These are phyloP conservation scores for Fusarium tricinctum DNA, from an alignment of 2,329 filamentous ascomycete species.

Conservation along the genomic window DNA sequence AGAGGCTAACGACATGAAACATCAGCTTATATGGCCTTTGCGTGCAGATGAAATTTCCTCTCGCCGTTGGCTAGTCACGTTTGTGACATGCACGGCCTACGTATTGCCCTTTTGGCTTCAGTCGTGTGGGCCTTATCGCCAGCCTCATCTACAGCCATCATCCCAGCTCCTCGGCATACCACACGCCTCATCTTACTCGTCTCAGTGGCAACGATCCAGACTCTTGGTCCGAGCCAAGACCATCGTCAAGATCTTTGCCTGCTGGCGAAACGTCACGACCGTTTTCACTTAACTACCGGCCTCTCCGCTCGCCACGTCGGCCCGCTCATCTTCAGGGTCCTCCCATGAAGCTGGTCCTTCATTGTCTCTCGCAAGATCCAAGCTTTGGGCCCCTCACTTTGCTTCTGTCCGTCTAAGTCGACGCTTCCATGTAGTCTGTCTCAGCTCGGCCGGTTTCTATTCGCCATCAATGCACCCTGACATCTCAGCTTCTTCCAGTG, in stretches of 20 bases:
- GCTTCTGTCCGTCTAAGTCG: slow-evolving; percentile 26
- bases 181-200: slow-evolving; percentile 30
- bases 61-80: slow-evolving; percentile 3
- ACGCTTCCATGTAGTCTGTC: slow-evolving; percentile 24
- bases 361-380: slow-evolving; percentile 37
- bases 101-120: slow-evolving; percentile 28
- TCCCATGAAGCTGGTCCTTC: slow-evolving; percentile 44
- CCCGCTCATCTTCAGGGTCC: slow-evolving; percentile 42
- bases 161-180: slow-evolving; percentile 35
- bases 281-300: slow-evolving; percentile 32
- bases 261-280: slow-evolving; percentile 41
- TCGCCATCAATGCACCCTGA: slow-evolving; percentile 18
- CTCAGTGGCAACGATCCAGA: slow-evolving; percentile 44
- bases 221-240: slow-evolving; percentile 16
- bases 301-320: slow-evolving; percentile 43
- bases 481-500: slow-evolving; percentile 31
- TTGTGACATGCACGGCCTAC: slow-evolving; percentile 28
- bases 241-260: slow-evolving; percentile 44
- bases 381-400: slow-evolving; percentile 33
- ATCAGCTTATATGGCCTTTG: slow-evolving; percentile 15
- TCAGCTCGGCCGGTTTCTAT: slow-evolving; percentile 12
- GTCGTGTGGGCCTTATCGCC: slow-evolving; percentile 39
- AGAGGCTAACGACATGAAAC: slow-evolving; percentile 34
- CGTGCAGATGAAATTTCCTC: slow-evolving; percentile 15
- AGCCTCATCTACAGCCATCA: slow-evolving; percentile 49